Conservation (phyloP, 495 filamentous ascomycete species). For the Podospora fimiseda region DNA sequence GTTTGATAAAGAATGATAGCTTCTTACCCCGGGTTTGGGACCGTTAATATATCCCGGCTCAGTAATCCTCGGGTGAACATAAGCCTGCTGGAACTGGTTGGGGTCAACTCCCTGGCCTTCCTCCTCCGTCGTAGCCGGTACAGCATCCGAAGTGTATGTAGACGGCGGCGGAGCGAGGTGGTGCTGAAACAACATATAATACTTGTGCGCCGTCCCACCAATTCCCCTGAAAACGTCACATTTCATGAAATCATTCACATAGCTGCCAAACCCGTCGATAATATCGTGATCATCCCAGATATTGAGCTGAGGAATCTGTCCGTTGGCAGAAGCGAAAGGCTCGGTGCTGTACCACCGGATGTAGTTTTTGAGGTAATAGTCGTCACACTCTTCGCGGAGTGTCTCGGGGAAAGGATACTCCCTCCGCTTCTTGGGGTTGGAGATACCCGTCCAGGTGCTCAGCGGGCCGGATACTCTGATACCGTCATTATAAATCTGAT, state of each 20-base stretch:
- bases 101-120: slow-evolving; percentile 52
- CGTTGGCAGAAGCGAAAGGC: slow-evolving; percentile 78
- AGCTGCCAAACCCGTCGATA: slow-evolving; percentile 89
- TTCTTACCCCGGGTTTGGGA: slow-evolving; percentile 63
- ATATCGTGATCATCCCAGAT: slow-evolving; percentile 95
- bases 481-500: slow-evolving; percentile 93
- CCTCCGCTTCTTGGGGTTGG: slow-evolving; percentile 74
- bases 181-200: slow-evolving; percentile 93
- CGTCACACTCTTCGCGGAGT: slow-evolving; percentile 71
- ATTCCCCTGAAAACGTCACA: slow-evolving; percentile 86
- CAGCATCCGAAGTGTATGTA: slow-evolving; percentile 65
- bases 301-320: slow-evolving; percentile 84
- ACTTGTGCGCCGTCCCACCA: slow-evolving; percentile 78
- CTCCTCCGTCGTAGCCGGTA: slow-evolving; percentile 20
- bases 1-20: too few relatives aligned
- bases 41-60: slow-evolving; percentile 80
- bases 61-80: slow-evolving; percentile 51
- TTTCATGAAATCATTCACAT: slow-evolving; percentile 89
- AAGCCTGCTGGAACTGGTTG: slow-evolving; percentile 61
- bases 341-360: slow-evolving; percentile 77
- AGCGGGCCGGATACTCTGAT: slow-evolving; percentile 79
- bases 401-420: slow-evolving; percentile 67
- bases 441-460: slow-evolving; percentile 70
- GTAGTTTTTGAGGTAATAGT: slow-evolving; percentile 88
- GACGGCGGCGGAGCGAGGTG: slow-evolving; percentile 75